Evolutionary conservation across 2,329 filamentous ascomycete species (phyloP), one percentile per base, ranked within the genome.

Genomic region (Aspergillus quadricinctus): DNA sequence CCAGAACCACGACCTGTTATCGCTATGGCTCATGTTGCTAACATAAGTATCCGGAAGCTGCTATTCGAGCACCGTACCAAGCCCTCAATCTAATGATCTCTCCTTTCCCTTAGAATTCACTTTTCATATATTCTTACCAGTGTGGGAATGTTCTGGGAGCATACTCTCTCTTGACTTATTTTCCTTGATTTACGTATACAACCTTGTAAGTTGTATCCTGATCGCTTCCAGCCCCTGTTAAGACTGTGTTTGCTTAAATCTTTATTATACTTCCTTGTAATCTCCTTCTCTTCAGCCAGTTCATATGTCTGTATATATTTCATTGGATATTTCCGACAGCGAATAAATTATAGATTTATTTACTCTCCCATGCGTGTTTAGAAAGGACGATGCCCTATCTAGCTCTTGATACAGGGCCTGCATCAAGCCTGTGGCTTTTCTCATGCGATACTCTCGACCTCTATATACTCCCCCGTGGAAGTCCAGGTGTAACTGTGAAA

Each of bases 21-120:
- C 10, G 71, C 72, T 1, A 69, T 75, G 53, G 57, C 69, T 14
- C 74, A 76, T 57, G 68, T 75, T 60, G 72, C 73, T 1, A 75
- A 76, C 61, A 72, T 76, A 29, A 72, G 69, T 27, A 60, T 75
- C 49, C 57, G 69, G 3, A 67, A 67, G 28, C 48, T 66, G 11
- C 2, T 17, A 1, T 37, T 37, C 14, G 4, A 37, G 17, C 14
- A 37, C 14, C 2, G 5, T 7, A 3, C 31, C 31, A 37, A 17
- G 14, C 14, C 14, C 6, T 17, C 31, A 4, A 14, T 17, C 14
- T 5, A 37, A 37, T 37, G 14, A 37, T n/a, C 2, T 17, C n/a
- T n/a, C n/a, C n/a, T n/a, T n/a, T n/a, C n/a, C n/a, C n/a, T n/a
- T n/a, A n/a, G n/a, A n/a, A n/a, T n/a, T n/a, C n/a, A n/a, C n/a